Base-by-base conservation (phyloP, 2,329 filamentous ascomycete genomes). In the Trichoderma sp. region DNA sequence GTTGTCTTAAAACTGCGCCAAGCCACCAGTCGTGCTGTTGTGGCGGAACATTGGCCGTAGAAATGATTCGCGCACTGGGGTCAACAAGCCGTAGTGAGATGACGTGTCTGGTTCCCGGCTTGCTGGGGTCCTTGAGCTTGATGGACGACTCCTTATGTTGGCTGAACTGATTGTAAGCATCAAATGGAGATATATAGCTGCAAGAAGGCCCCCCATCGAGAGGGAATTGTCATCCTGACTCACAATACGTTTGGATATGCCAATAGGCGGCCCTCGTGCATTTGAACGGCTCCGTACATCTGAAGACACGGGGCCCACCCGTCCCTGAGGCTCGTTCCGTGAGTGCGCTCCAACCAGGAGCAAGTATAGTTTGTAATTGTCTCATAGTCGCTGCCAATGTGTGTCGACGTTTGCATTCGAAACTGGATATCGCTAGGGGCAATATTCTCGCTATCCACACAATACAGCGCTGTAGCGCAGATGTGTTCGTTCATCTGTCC, bases 61-160 rank as follows among this genome's bases (percentile, higher is more conserved):
- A 54, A n/a, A 65, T 65, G 49, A 54, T 54, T 10, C 61, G 61
- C 14, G 30, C 18, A 14, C n/a, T 14, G 8, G 46, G 61, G 49
- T 55, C 49, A n/a, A 65, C 46, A 0, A 88, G 79, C 74, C 83
- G 88, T 3, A 88, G 75, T 0, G 83, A 83, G 1, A 88, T 78
- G 58, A 87, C 83, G 58, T 84, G 82, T 0, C 85, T 77, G 70
- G 86, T 83, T 0, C 86, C 86, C 0, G 84, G 80, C 68, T 80
- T 82, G 0, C 81, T 81, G 1, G 70, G 72, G 68, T 88, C 85
- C 0, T 70, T 73, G 0, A 87, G 78, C 4, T 75, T 71, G 70
- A 88, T 88, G 0, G 80, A 76, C 2, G 77, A 74, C 0, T n/a
- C 28, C 2, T 49, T 49, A n/a, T 65, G 46, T 11, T 65, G 61